Evolutionary conservation across 2,329 filamentous ascomycete genomes (phyloP).

Genomic region (Neurospora sp.): DNA sequence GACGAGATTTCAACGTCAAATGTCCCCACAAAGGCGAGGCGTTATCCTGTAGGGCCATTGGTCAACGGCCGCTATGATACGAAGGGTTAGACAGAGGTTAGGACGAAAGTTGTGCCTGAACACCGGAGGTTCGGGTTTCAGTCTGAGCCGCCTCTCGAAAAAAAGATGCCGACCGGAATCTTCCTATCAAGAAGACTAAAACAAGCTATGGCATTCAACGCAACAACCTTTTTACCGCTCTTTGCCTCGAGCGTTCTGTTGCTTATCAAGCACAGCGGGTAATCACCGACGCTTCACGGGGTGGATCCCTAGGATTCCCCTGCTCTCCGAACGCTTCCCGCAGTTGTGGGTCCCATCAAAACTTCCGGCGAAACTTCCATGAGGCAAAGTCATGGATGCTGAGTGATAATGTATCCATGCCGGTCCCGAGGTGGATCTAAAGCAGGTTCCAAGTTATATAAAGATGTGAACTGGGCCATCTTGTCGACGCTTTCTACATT

Average conservation of each 20-base stretch:
- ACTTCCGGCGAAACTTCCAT: not conserved
- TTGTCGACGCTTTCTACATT: not conserved
- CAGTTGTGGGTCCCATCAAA: not conserved
- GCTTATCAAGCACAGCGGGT: not conserved
- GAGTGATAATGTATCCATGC: not conserved
- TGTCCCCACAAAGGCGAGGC: not conserved
- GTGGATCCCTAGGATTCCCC: not conserved
- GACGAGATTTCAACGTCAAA: not conserved
- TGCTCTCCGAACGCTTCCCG: not conserved
- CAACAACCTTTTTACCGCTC: not conserved
- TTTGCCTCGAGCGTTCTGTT: not conserved
- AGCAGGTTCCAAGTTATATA: not conserved
- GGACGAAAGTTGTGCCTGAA: not conserved
- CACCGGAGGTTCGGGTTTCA: not conserved
- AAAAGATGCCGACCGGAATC: not conserved
- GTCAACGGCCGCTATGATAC: not conserved
- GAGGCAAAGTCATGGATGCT: not conserved
- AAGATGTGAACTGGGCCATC: not conserved
- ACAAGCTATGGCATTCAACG: not conserved
- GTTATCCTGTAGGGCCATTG: not conserved
- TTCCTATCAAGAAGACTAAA: not conserved
- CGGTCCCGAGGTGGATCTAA: not conserved
- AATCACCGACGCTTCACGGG: not conserved
- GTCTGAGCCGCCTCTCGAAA: not conserved
- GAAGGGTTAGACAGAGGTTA: not conserved